A percentile compares a stretch with the other conserved stretches of the same genome.
Evolutionary conservation across 805 yeast species (phyloP).

Genomic region (Candida silvatica): DNA sequence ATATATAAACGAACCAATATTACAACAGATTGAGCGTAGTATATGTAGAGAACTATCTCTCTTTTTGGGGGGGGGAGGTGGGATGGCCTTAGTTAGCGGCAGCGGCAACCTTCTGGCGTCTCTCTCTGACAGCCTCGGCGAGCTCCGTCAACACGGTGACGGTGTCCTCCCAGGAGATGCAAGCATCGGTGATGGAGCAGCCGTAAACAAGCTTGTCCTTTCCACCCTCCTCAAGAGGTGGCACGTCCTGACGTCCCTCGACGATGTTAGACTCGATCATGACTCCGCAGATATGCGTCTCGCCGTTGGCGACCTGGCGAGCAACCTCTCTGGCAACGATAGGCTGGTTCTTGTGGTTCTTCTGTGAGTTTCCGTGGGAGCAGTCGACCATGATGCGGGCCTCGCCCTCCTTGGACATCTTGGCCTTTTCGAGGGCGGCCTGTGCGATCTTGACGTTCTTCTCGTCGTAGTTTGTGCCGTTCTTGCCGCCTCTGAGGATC

Average conservation of each 20-base stretch:
- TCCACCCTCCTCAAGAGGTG: constrained; percentile 70
- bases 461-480: constrained; percentile 84
- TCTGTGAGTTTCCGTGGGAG: constrained; percentile 92
- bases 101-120: constrained; percentile 38
- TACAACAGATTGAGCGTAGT: neutral
- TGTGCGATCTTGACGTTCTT: constrained; percentile 62
- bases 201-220: constrained; percentile 78
- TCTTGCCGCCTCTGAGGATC: constrained; percentile 92
- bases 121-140: constrained; percentile 70
- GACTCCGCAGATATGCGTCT: constrained; percentile 73
- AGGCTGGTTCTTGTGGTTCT: constrained; percentile 90
- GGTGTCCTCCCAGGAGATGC: constrained; percentile 87
- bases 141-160: constrained; percentile 59
- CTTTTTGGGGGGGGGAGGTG: neutral
- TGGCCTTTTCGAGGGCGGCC: constrained; percentile 43
- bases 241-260: constrained; percentile 92
- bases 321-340: constrained; percentile 72
- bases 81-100: neutral
- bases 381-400: constrained; percentile 92
- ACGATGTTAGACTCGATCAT: constrained; percentile 93
- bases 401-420: constrained; percentile 25
- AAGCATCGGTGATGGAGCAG: constrained; percentile 94
- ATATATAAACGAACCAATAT: constrained; percentile 1
- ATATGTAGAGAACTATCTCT: neutral
- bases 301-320: constrained; percentile 73